Base-by-base conservation (phyloP, 306 rosid genomes). In the Cicer pinnatifidum region DNA sequence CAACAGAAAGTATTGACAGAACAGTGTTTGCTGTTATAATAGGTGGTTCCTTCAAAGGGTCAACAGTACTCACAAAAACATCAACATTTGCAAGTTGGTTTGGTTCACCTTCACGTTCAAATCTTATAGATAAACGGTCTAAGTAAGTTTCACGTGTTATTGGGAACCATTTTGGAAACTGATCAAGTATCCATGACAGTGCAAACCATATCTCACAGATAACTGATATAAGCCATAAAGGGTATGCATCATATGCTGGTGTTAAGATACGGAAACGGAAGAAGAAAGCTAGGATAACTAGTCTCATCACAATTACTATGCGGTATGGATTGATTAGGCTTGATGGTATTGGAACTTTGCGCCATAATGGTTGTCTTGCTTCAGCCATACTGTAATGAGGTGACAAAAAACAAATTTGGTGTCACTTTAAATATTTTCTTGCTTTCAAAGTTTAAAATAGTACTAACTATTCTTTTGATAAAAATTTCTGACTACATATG, bases 181-280 rank as follows among this genome's bases (percentile, higher is more conserved):
- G 98, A 63, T 94, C 98, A 7, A 91, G 92, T 38, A 94, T 85
- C 98, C 98, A 91, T 40, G 98, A 91, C 66, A 94, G 65, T 44
- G 96, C 97, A 72, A 94, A 94, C 98, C 98, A 94, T 72, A 91
- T 71, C 81, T 94, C 98, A 64, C 96, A 94, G 9, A 91, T 62
- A 2, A 94, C 90, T 9, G 98, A 94, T 88, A 91, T 88, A 0
- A 89, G 75, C 97, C 98, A 94, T 69, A 94, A 63, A 85, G 96
- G 62, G 15, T 76, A 75, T 72, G 98, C 98, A 35, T 94, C 91
- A 12, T 88, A 75, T 51, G 84, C 88, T 8, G 88, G 88, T 11
- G 83, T 85, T 73, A 79, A 51, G 80, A 85, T 82, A 7, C 88
- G 82, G 71, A 85, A 85, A 0, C 88, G 77, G 75, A 85, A 79